Evolutionary conservation across 1,139 yeast species (phyloP).

Genomic region (Pneumocystis wakefieldiae): DNA sequence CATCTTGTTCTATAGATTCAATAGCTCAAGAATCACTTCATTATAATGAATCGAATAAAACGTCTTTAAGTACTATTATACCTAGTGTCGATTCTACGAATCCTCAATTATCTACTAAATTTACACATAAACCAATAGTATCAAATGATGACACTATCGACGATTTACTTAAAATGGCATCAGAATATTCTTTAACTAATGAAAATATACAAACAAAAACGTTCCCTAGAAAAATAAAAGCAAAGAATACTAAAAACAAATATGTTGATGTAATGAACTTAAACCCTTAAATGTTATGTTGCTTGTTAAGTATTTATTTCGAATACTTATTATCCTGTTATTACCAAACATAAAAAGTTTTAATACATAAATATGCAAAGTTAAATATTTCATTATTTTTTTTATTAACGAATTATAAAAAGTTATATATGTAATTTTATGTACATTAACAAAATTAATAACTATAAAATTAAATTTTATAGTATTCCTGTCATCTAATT

Average conservation of each 20-base stretch:
- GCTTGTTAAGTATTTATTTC: neutral
- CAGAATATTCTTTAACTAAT: neutral
- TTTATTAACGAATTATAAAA: too few relatives aligned
- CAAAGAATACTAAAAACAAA: neutral
- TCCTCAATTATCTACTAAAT: neutral
- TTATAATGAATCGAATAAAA: neutral
- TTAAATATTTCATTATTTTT: too few relatives aligned
- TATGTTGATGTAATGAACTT: neutral
- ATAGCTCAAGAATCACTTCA: neutral
- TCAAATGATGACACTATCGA: neutral
- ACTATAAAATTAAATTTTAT: too few relatives aligned
- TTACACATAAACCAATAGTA: neutral
- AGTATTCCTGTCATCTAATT: neutral
- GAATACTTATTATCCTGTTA: neutral
- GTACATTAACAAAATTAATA: too few relatives aligned
- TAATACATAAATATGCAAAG: neutral
- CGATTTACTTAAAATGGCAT: neutral
- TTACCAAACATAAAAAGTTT: neutral
- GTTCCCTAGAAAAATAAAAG: neutral
- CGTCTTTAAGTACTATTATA: neutral
- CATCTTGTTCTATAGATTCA: conserved; percentile 20
- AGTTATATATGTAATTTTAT: too few relatives aligned
- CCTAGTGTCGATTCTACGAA: neutral
- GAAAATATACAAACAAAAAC: neutral
- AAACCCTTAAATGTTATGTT: neutral